These are phyloP conservation scores for Cytospora paraplurivora DNA, from an alignment of 2,329 filamentous ascomycete genomes.

Conservation along the genomic window DNA sequence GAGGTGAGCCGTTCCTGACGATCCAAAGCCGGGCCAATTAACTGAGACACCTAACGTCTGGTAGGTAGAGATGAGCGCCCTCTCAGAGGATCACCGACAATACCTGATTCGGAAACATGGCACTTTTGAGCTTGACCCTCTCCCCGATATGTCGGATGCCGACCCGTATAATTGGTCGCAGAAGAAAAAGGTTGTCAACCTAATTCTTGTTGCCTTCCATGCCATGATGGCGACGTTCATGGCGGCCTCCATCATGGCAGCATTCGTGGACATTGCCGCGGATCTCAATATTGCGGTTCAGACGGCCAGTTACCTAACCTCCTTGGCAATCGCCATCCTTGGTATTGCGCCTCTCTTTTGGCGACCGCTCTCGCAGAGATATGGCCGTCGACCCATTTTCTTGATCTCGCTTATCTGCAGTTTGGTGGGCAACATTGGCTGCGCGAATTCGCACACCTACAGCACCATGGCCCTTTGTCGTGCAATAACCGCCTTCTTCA, in stretches of 20 bases:
- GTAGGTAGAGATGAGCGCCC: conserved; percentile 27
- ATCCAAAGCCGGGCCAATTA: background rate
- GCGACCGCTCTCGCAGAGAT: conserved; percentile 56
- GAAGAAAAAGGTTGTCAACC: conserved; percentile 56
- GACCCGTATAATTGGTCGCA: conserved; percentile 59
- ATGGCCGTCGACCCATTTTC: conserved; percentile 55
- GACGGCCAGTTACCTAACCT: conserved; percentile 54
- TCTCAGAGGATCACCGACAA: conserved; percentile 48
- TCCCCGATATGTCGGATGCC: conserved; percentile 51
- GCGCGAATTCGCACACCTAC: conserved; percentile 52
- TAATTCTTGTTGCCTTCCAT: conserved; percentile 58
- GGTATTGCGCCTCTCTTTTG: conserved; percentile 58
- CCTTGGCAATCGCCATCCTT: conserved; percentile 56
- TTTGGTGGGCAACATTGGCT: conserved; percentile 54
- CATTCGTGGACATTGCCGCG: conserved; percentile 53
- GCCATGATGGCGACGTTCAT: conserved; percentile 41
- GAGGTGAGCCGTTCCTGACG: background rate
- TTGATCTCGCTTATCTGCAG: conserved; percentile 52
- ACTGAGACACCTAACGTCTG: background rate
- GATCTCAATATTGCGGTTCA: conserved; percentile 53
- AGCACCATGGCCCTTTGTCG: conserved; percentile 52
- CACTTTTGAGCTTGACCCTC: conserved; percentile 54
- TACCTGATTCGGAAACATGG: conserved; percentile 56
- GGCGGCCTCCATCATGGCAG: conserved; percentile 50
- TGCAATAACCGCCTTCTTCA: conserved; percentile 58